These are phyloP conservation scores for Trichosanthes truncata DNA, from an alignment of 306 rosid genomes.

Conservation along the genomic window DNA sequence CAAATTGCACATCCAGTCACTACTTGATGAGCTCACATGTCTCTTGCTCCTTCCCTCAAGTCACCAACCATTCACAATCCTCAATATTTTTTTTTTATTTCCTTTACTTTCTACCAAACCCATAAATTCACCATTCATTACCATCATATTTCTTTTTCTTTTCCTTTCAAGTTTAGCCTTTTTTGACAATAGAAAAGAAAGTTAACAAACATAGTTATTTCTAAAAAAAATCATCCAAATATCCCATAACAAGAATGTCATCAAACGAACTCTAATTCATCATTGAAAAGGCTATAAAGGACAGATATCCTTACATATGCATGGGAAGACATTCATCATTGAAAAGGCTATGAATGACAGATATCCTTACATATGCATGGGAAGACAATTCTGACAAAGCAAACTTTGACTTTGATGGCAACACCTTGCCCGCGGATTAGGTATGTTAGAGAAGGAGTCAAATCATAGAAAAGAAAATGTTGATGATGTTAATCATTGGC, in stretches of 20 bases:
- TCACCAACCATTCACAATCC: constrained; percentile 25
- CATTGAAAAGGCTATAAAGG: background rate
- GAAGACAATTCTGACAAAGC: background rate
- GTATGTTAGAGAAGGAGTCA: background rate
- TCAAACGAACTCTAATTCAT: background rate
- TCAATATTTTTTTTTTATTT: background rate
- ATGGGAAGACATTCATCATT: background rate
- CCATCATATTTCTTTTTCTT: constrained; percentile 3
- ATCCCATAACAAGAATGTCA: background rate
- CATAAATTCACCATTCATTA: background rate
- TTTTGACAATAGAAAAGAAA: background rate
- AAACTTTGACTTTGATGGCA: background rate
- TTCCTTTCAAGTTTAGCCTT: background rate
- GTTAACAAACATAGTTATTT: background rate
- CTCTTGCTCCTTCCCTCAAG: constrained; percentile 15
- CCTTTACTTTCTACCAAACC: constrained; percentile 19
- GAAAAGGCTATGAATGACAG: background rate
- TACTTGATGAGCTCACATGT: constrained; percentile 1
- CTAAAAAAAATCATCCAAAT: background rate
- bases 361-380: background rate
- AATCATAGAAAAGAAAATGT: background rate
- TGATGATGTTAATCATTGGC: background rate
- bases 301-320: background rate
- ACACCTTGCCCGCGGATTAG: background rate
- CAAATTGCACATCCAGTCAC: background rate